A percentile compares a stretch with the other conserved stretches of the same genome.
Evolutionary conservation across 2,329 filamentous ascomycete genomes (phyloP).

Genomic region (Clonostachys byssicola): DNA sequence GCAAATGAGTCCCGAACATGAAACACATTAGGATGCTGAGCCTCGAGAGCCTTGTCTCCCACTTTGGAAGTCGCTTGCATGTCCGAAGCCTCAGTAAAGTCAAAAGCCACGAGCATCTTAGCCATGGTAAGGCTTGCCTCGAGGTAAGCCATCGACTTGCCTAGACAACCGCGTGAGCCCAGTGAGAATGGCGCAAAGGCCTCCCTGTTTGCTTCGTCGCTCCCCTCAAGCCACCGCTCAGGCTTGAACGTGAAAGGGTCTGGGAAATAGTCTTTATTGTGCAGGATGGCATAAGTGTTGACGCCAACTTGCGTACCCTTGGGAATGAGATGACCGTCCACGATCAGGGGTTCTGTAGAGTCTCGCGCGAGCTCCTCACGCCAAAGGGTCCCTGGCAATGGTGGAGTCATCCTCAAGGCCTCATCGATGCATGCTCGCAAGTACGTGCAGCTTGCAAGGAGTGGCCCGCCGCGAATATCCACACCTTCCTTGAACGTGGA

Average conservation of each 20-base stretch:
- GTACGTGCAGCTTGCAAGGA: slow-evolving; percentile 17
- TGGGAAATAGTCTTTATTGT: slow-evolving; percentile 1
- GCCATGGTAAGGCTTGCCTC: slow-evolving; percentile 2
- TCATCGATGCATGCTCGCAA: slow-evolving; percentile 21
- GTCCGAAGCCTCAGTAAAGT: neutral
- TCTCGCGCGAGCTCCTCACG: neutral
- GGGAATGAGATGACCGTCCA: neutral
- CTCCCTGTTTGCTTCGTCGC: neutral
- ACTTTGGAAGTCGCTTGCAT: too few species aligned
- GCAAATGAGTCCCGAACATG: too few species aligned
- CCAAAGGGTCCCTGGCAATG: slow-evolving; percentile 2
- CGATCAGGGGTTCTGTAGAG: neutral
- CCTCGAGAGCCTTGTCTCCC: too few species aligned
- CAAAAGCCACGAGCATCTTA: slow-evolving; percentile 1
- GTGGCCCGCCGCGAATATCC: slow-evolving; percentile 6
- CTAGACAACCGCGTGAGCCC: slow-evolving; percentile 2
- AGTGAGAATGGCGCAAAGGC: slow-evolving; percentile 3
- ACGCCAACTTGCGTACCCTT: slow-evolving; percentile 65
- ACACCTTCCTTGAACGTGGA: slow-evolving; percentile 24
- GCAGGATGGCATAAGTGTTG: slow-evolving; percentile 1
- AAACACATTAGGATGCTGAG: too few species aligned
- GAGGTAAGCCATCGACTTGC: slow-evolving; percentile 4
- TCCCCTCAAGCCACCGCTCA: slow-evolving; percentile 1
- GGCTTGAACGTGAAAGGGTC: slow-evolving; percentile 1
- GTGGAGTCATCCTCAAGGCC: slow-evolving; percentile 28